These are phyloP conservation scores for Xylariales sp. DNA, from an alignment of 2,329 filamentous ascomycete genomes.

Conservation along the genomic window DNA sequence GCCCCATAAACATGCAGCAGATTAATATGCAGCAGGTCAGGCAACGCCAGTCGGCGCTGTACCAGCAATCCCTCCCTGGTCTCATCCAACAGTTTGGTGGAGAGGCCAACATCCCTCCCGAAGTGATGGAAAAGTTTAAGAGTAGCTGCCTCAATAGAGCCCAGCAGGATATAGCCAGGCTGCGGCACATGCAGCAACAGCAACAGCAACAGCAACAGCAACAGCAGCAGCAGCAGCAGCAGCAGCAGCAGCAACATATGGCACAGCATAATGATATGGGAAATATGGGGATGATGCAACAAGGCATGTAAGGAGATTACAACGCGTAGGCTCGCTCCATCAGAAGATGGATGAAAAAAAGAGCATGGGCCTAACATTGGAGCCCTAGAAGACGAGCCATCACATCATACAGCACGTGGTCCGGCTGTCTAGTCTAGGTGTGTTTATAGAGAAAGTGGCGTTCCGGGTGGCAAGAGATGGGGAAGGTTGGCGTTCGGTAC, in stretches of 20 bases:
- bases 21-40: constrained; percentile 48
- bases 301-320: constrained; percentile 39
- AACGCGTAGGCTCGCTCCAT: background rate
- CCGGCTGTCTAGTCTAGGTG: background rate
- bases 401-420: background rate
- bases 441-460: constrained; percentile 3
- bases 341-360: background rate
- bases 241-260: constrained; percentile 42
- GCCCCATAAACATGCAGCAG: constrained; percentile 23
- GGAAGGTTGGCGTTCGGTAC: constrained; percentile 19
- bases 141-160: constrained; percentile 55
- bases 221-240: constrained; percentile 10
- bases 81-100: constrained; percentile 56
- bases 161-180: constrained; percentile 41
- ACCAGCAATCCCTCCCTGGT: constrained; percentile 52
- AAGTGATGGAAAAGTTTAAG: constrained; percentile 60
- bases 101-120: constrained; percentile 59
- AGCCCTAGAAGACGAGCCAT: background rate
- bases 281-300: constrained; percentile 60
- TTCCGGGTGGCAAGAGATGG: constrained; percentile 6
- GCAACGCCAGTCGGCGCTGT: constrained; percentile 54
- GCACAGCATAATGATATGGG: constrained; percentile 60
- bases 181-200: constrained; percentile 35
- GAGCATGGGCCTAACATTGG: background rate
- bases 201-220: constrained; percentile 30